These are phyloP conservation scores for Sporisorium graminicola DNA, from an alignment of 1,284 basidiomycete species.

Conservation along the genomic window DNA sequence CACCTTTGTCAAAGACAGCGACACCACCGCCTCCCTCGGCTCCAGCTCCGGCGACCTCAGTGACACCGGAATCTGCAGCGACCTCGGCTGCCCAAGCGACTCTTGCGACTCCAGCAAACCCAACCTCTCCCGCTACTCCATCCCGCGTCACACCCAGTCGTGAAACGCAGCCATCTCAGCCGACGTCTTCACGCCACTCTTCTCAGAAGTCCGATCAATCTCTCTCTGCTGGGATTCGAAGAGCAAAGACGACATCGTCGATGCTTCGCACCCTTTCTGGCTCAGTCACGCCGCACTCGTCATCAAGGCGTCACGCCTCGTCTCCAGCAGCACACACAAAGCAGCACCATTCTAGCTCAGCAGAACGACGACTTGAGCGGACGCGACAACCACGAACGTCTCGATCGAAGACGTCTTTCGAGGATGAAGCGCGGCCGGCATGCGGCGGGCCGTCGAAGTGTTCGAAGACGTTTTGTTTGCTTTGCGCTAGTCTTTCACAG, in stretches of 20 bases:
- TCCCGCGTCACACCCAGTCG: not conserved
- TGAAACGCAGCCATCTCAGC: not conserved
- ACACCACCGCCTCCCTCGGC: not conserved
- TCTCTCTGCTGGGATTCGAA: not conserved
- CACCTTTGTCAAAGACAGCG: not conserved
- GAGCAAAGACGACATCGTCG: not conserved
- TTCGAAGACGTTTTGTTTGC: slow-evolving; percentile 43
- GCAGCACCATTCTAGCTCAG: not conserved
- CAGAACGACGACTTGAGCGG: not conserved
- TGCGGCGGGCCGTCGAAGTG: slow-evolving; percentile 35
- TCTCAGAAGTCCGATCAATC: not conserved
- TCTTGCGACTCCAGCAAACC: too few relatives aligned
- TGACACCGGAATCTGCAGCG: not conserved
- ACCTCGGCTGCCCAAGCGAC: not conserved
- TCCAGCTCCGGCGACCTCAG: not conserved
- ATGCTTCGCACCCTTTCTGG: not conserved
- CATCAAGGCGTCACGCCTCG: not conserved
- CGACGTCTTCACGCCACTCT: not conserved
- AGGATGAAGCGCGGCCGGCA: not conserved
- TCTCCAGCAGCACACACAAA: not conserved
- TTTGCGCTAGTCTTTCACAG: slow-evolving; percentile 20
- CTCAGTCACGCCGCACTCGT: not conserved
- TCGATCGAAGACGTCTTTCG: not conserved
- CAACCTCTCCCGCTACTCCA: not conserved
- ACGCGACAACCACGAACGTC: not conserved